A percentile compares a stretch with the other conserved stretches of the same genome.
Evolutionary conservation across 1,284 basidiomycete species (phyloP).

Genomic region (Taiwanofungus camphoratus): DNA sequence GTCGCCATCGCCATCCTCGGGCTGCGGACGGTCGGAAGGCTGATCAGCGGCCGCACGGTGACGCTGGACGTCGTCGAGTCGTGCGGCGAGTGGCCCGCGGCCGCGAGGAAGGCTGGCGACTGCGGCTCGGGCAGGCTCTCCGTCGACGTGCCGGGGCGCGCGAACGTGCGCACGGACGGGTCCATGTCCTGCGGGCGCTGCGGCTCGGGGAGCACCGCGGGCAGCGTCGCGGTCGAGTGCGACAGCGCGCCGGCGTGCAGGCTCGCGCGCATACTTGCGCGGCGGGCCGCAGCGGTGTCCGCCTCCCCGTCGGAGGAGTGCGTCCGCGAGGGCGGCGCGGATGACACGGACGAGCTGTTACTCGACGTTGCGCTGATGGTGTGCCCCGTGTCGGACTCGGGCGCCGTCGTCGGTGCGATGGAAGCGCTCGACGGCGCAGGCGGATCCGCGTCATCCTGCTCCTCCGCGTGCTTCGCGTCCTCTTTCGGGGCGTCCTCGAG

Average conservation of each 20-base stretch:
- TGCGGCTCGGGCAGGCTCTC: constrained; percentile 49
- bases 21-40: constrained; percentile 4
- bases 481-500: constrained; percentile 9
- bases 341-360: constrained; percentile 18
- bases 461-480: constrained; percentile 10
- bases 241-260: constrained; percentile 21
- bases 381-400: constrained; percentile 9
- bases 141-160: constrained; percentile 63
- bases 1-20: constrained; percentile 2
- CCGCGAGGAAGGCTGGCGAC: constrained; percentile 13
- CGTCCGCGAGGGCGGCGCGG: constrained; percentile 17
- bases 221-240: constrained; percentile 31
- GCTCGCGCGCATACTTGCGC: constrained; percentile 17
- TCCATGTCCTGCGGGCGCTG: constrained; percentile 31
- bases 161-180: constrained; percentile 63
- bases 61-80: constrained; percentile 17
- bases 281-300: constrained; percentile 16
- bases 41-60: constrained; percentile 3
- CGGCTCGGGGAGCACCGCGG: constrained; percentile 22
- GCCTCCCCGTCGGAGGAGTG: constrained; percentile 2
- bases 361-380: constrained; percentile 15
- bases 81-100: constrained; percentile 10
- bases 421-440: constrained; percentile 10
- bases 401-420: constrained; percentile 3
- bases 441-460: constrained; percentile 8